A percentile compares a stretch with the other conserved stretches of the same genome.
Conservation (phyloP, 129 eudicot species). For the Saussurea involucrata region DNA sequence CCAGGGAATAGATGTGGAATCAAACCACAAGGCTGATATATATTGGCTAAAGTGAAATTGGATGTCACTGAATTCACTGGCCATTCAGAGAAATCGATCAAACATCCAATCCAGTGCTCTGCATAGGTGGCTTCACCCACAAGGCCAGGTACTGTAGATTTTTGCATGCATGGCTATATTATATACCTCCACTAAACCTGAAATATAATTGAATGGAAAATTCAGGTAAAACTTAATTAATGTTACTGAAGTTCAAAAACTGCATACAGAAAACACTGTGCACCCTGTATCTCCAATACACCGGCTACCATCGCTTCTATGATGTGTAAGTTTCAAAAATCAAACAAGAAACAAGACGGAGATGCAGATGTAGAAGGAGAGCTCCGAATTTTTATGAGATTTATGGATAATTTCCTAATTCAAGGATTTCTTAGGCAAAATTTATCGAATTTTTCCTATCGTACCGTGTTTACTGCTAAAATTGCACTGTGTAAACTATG, state of each 20-base stretch:
- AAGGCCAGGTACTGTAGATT: slow-evolving; percentile 30
- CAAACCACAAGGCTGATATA: slow-evolving; percentile 26
- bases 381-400: no score
- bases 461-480: no score
- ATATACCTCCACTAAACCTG: background rate
- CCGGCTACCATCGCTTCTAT: no score
- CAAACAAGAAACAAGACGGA: no score
- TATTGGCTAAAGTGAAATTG: slow-evolving; percentile 31
- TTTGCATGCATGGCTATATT: slow-evolving; percentile 1
- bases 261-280: no score
- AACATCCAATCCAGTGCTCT: slow-evolving; percentile 39
- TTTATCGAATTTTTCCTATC: no score
- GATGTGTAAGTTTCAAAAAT: no score
- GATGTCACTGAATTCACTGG: slow-evolving; percentile 28
- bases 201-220: slow-evolving; percentile 6
- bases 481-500: no score
- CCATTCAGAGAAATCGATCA: slow-evolving; percentile 28
- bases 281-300: no score
- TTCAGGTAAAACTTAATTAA: slow-evolving; percentile 49
- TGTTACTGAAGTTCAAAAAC: slow-evolving; percentile 31
- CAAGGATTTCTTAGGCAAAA: no score
- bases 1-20: slow-evolving; percentile 39
- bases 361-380: no score
- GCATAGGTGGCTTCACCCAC: slow-evolving; percentile 27
- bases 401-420: no score